Percentiles rank a stretch among this genome's conserved stretches.
Evolutionary conservation across 495 filamentous ascomycete genomes (phyloP).

Genomic region (Penicillium desertorum): DNA sequence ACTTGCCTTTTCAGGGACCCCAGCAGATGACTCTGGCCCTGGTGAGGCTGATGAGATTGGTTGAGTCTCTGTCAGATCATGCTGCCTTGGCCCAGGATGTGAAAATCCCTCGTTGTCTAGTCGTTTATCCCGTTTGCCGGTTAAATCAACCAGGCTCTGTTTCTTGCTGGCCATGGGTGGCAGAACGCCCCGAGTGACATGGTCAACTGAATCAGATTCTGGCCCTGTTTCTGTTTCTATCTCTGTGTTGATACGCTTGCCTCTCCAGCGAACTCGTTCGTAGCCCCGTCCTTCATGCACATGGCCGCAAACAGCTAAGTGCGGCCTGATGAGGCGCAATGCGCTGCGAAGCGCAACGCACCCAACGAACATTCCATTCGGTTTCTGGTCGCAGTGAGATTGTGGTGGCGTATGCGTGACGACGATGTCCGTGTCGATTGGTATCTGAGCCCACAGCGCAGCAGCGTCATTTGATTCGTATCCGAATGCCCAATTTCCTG

Average conservation of each 20-base stretch:
- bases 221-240: constrained; percentile 1
- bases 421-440: constrained; percentile 45
- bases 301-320: constrained; percentile 51
- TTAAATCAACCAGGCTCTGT: constrained; percentile 58
- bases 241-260: constrained; percentile 7
- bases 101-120: constrained; percentile 43
- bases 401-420: constrained; percentile 53
- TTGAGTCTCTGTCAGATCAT: constrained; percentile 5
- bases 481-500: constrained; percentile 70
- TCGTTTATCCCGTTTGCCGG: constrained; percentile 42
- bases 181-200: constrained; percentile 20
- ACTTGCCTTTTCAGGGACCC: constrained; percentile 8
- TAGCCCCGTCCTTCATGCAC: constrained; percentile 51
- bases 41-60: constrained; percentile 15
- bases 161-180: constrained; percentile 53
- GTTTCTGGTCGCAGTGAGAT: constrained; percentile 44
- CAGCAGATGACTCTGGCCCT: constrained; percentile 15
- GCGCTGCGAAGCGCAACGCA: constrained; percentile 41
- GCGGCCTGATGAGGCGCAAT: constrained; percentile 43
- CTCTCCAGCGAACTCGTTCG: constrained; percentile 42
- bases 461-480: constrained; percentile 54
- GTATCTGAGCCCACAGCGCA: constrained; percentile 50
- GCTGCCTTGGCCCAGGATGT: not conserved
- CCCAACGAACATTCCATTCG: constrained; percentile 32
- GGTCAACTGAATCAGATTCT: constrained; percentile 9